Base-by-base conservation (phyloP, 192 early-diverging fungal species). In the Allomyces javanicus region DNA sequence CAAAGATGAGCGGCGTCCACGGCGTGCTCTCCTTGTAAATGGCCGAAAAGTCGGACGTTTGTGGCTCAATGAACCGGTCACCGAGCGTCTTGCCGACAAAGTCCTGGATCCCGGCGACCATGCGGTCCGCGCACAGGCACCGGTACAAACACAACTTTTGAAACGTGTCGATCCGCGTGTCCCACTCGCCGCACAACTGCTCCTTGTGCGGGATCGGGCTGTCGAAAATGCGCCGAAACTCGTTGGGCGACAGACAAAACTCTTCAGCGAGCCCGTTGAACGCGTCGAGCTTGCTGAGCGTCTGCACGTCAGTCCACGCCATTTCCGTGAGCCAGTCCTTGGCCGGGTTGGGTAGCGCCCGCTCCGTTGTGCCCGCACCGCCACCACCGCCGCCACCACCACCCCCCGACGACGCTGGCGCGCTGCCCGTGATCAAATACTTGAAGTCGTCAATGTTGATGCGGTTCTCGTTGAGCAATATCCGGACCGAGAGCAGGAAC, bases 101-200 rank as follows among this genome's bases (percentile, higher is more conserved):
- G 7, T 86, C 72, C 62, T 89, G 67, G n/a, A 99, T 68, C 17
- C 91, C 87, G 73, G 95, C 95, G 3, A 96, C 88, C 61, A 92
- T 81, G 74, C 96, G 74, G 66, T 83, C 80, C 65, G 91, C 90
- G 67, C 94, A 73, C 10, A 96, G 72, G 55, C 95, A 69, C 50
- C 50, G 50, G 50, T 58, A 58, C 50, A 58, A n/a, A 11, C 58
- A 63, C n/a, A 44, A 61, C 61, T 44, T 26, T 22, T 40, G 17
- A 65, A 66, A 64, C 61, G 67, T 72, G 70, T 74, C 65, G 7
- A 25, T 3, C 9, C 25, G 22, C 66, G 33, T 7, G 6, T 62
- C 45, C 72, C 68, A 75, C 26, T 63, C 66, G 22, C 33, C 44
- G 3, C 77, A 77, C 22, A 79, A 33, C n/a, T 61, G 10, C 10